Evolutionary conservation across 202 grass and related monocot species (phyloP), one percentile per base, ranked within the genome.

Genomic region (Tripidium arundinaceum): DNA sequence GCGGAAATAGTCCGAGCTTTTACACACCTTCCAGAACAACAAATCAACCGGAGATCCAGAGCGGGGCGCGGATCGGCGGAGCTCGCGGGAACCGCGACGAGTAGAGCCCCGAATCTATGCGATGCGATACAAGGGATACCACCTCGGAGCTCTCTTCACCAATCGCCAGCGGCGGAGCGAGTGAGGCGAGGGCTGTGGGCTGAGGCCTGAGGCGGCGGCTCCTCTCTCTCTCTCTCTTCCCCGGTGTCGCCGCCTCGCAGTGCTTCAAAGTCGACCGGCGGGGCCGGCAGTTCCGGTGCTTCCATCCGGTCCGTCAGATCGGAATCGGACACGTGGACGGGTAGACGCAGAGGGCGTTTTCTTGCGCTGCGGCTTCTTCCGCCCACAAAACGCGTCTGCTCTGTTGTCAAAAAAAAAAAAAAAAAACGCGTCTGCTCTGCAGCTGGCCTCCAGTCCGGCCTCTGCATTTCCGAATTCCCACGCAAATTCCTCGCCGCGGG

Each of bases 311-410:
- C 47, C 16, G 72, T 76, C 62, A 9, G 71, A 76, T 59, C 2
- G 12, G 71, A 68, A 76, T 58, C 4, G 8, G 62, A 76, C 47
- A 68, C 71, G 81, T 83, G 36, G 62, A 68, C 24, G 70, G 80
- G 70, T 22, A 0, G 15, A 38, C 41, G 33, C 14, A 21, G n/a
- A 75, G 72, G 4, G 6, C 52, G 19, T 59, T 59, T 18, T 14
- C 13, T 33, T 33, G 0, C 4, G 31, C 4, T 74, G 9, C 19
- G 19, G 2, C 3, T 33, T 33, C 31, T 33, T 33, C 31, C 31
- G 31, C 31, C 31, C 1, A 33, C 2, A 33, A 33, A 33, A 33
- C 3, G 31, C 31, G 31, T 33, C 4, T 33, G 31, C 31, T 33
- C 31, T 33, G 39, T n/a, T n/a, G n/a, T n/a, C n/a, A n/a, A n/a